phyloP scores from a whole-genome alignment of 495 filamentous ascomycete genomes.

The Sphaerosporella brunnea region DNA sequence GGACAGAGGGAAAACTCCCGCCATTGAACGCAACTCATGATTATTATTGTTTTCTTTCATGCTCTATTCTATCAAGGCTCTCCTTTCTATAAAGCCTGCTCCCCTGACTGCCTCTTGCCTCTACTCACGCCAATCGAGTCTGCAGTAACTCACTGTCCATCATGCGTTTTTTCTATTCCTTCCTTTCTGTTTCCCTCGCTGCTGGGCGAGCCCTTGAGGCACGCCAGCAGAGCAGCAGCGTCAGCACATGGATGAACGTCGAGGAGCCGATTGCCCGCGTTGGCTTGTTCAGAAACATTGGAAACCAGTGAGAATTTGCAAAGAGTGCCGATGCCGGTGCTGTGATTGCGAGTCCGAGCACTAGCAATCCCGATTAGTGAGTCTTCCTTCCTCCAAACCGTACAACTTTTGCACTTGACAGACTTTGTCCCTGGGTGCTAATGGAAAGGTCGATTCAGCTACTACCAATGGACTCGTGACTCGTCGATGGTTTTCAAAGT shows the following conservation, averaged over 20 bases:
- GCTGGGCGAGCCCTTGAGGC: no score
- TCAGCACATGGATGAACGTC: slow-evolving; percentile 38
- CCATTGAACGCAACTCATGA: no score
- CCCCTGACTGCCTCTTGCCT: no score
- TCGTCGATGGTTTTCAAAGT: slow-evolving; percentile 45
- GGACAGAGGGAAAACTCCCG: no score
- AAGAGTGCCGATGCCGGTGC: slow-evolving; percentile 34
- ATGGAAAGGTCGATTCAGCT: slow-evolving; percentile 29
- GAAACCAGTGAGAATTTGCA: slow-evolving; percentile 34
- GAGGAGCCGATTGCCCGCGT: slow-evolving; percentile 37
- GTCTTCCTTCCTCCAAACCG: slow-evolving; percentile 14
- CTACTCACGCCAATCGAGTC: no score
- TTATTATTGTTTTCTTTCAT: no score
- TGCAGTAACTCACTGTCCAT: no score
- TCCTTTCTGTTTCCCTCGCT: no score
- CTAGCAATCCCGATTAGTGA: slow-evolving; percentile 41
- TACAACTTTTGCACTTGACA: slow-evolving; percentile 1
- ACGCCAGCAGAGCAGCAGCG: slow-evolving; percentile 27
- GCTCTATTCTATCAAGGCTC: no score
- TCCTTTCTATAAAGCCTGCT: no score
- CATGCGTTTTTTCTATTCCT: no score
- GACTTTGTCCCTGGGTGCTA: no score
- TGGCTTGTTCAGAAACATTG: slow-evolving; percentile 44
- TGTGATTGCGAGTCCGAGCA: slow-evolving; percentile 46
- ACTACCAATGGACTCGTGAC: slow-evolving; percentile 58